Evolutionary conservation across 495 filamentous ascomycete species (phyloP).

Genomic region (Penicillium alfredii): DNA sequence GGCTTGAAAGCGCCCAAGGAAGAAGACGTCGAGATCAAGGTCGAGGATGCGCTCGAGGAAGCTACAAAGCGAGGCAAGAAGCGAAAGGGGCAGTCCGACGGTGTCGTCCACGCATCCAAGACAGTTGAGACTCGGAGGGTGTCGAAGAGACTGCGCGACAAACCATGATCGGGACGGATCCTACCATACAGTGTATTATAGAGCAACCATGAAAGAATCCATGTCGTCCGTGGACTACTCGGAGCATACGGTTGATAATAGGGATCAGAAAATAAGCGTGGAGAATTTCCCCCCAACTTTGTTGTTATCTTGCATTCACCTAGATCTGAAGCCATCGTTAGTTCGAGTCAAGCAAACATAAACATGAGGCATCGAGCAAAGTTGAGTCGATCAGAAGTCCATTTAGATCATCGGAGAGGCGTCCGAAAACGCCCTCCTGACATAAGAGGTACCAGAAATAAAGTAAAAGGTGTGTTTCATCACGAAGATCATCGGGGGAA

Average conservation of each 20-base stretch:
- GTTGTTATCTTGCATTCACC: too few species aligned
- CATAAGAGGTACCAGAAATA: slow-evolving; percentile 63
- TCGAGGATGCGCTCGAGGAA: slow-evolving; percentile 18
- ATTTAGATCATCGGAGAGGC: slow-evolving; percentile 52
- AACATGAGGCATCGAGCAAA: too few species aligned
- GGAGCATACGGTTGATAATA: too few species aligned
- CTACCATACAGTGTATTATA: too few species aligned
- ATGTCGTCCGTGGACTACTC: too few species aligned
- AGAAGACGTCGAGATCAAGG: slow-evolving; percentile 20
- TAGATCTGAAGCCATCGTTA: too few species aligned
- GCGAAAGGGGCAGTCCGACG: slow-evolving; percentile 14
- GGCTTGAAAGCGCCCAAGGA: slow-evolving; percentile 23
- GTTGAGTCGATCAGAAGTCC: slow-evolving; percentile 53
- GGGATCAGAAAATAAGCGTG: too few species aligned
- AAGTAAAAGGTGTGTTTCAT: slow-evolving; percentile 46
- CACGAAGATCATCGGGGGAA: too few species aligned
- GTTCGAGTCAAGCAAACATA: too few species aligned
- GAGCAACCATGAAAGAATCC: too few species aligned
- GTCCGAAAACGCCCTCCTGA: slow-evolving; percentile 44
- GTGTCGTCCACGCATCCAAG: slow-evolving; percentile 21
- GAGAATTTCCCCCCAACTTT: too few species aligned
- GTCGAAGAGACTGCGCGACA: slow-evolving; percentile 37
- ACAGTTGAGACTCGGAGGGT: slow-evolving; percentile 31
- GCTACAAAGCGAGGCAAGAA: slow-evolving; percentile 12
- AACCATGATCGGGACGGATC: too few species aligned